Evolutionary conservation across 768 basidiomycete genomes (phyloP), one percentile per base, ranked within the genome.

Genomic region (Rhodocollybia butyracea): DNA sequence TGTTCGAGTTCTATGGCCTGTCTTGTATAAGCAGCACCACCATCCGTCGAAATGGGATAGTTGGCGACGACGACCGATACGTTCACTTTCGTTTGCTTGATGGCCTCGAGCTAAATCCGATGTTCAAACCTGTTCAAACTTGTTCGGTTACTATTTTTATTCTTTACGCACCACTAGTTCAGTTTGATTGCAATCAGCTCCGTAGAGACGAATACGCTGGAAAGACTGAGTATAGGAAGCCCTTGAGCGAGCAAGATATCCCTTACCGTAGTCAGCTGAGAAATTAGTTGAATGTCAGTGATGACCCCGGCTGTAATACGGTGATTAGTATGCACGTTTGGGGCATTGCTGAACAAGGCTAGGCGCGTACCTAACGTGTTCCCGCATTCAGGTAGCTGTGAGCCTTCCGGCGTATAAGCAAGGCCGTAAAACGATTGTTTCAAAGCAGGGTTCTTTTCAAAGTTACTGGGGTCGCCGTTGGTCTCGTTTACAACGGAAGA

Each of bases 101-200:
- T 94, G 15, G 95, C 96, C 60, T 94, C 89, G 27, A 98, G 80
- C 76, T 87, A 58, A n/a, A n/a, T n/a, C n/a, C n/a, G n/a, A n/a
- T 15, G 30, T 51, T 10, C 12, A 26, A 40, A 13, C 19, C 32
- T 12, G 51, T 6, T 26, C 22, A 22, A 26, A 31, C 41, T 48
- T 29, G 19, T 34, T 5, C 22, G 27, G n/a, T 34, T 50, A 52
- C 32, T 52, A 41, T 52, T 21, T 22, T 11, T 29, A 40, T 12
- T 24, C 34, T 15, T 34, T 41, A 74, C 82, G 41, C 66, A 86
- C 83, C 47, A 91, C 86, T 22, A 91, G 76, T 0, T 85, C 86
- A 3, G 86, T 82, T 67, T 89, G 87, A 66, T 93, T 92, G 67
- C 90, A 93, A 69, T 93, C 90, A 30, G 91, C 84, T 40, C 93